Conservation (phyloP, 2,329 filamentous ascomycete genomes). For the Stachybotrys chartarum region DNA sequence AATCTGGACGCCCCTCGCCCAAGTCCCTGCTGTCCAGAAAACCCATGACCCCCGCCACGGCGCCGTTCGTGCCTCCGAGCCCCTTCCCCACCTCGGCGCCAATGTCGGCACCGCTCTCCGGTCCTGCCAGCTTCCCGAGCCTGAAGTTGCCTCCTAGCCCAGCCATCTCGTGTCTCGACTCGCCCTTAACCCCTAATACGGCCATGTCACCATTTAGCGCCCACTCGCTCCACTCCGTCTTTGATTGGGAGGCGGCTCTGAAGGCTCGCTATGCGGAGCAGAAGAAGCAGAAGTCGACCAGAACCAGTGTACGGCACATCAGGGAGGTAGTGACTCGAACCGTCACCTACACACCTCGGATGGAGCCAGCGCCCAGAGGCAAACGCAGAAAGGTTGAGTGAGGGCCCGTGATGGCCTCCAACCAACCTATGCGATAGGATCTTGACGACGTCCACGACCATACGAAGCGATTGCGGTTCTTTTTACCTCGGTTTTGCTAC, state of each 20-base stretch:
- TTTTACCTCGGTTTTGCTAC: conserved; percentile 1
- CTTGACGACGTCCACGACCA: conserved; percentile 3
- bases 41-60: conserved; percentile 24
- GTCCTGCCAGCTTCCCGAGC: conserved; percentile 55
- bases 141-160: conserved; percentile 75
- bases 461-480: neutral
- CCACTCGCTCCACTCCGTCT: conserved; percentile 58
- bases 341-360: conserved; percentile 79
- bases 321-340: conserved; percentile 91
- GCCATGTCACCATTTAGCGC: conserved; percentile 69
- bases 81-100: conserved; percentile 43
- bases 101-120: conserved; percentile 54
- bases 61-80: conserved; percentile 37
- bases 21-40: conserved; percentile 33
- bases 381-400: conserved; percentile 73
- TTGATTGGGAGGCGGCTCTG: conserved; percentile 70
- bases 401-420: conserved; percentile 1
- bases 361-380: conserved; percentile 85
- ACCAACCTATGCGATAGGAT: neutral
- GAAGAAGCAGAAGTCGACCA: conserved; percentile 48
- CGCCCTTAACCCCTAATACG: conserved; percentile 56
- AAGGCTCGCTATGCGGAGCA: conserved; percentile 58
- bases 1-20: conserved; percentile 44
- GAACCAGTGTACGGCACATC: conserved; percentile 62
- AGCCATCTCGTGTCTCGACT: conserved; percentile 58